These are phyloP conservation scores for Phaffia australis DNA, from an alignment of 768 basidiomycete genomes.

Conservation along the genomic window DNA sequence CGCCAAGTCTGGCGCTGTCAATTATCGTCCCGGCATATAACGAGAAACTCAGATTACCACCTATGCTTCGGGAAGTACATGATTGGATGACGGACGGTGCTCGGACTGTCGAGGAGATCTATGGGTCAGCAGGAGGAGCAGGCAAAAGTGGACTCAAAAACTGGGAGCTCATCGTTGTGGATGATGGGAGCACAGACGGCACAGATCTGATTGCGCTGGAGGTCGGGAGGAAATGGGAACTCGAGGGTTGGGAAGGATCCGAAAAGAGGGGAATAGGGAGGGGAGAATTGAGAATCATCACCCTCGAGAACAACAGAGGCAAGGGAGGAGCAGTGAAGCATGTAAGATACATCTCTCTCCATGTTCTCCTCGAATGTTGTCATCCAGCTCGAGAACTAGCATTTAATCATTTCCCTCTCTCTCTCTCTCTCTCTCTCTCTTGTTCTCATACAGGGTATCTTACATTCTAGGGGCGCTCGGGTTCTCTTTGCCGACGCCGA, in stretches of 20 bases:
- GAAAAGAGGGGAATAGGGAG: constrained; percentile 5
- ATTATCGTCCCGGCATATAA: constrained; percentile 88
- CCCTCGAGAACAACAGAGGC: constrained; percentile 66
- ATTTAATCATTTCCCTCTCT: neutral
- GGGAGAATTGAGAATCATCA: constrained; percentile 60
- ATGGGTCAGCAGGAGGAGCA: neutral
- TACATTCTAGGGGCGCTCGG: constrained; percentile 63
- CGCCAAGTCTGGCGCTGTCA: constrained; percentile 56
- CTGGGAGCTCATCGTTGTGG: constrained; percentile 75
- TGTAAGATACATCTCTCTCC: constrained; percentile 31
- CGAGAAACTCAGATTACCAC: constrained; percentile 67
- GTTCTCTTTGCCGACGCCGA: constrained; percentile 91
- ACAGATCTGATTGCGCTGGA: constrained; percentile 57
- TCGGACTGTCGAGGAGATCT: constrained; percentile 40
- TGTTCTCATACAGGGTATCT: constrained; percentile 49
- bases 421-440: neutral
- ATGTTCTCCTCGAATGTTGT: neutral
- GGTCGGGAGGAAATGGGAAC: constrained; percentile 49
- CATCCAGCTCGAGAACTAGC: neutral
- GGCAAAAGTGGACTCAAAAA: neutral
- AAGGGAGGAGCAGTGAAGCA: constrained; percentile 91
- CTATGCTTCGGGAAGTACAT: constrained; percentile 64
- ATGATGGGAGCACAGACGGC: constrained; percentile 74
- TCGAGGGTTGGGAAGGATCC: constrained; percentile 35
- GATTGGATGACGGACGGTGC: constrained; percentile 40